Evolutionary conservation across 371 early-diverging fungal species (phyloP).

Genomic region (Coemansia sp.): DNA sequence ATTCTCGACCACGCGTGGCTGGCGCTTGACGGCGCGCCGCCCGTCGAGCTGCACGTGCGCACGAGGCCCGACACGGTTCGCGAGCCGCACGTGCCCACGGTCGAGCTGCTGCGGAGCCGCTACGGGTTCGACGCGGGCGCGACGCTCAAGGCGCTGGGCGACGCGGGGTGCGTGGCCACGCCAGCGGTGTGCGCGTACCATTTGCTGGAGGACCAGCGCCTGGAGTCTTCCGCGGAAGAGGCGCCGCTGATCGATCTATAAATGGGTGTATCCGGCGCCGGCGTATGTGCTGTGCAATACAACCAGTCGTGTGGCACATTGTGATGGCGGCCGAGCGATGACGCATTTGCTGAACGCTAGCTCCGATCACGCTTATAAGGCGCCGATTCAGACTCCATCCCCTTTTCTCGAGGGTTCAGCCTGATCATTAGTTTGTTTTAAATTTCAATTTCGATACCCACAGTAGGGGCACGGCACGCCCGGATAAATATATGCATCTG

Average conservation of each 20-base stretch:
- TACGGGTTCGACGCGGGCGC: not conserved
- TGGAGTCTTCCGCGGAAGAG: not conserved
- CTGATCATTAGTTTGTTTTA: too few species aligned
- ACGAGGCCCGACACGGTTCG: not conserved
- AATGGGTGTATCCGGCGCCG: too few species aligned
- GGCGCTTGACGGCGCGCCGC: not conserved
- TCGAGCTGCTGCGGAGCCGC: not conserved
- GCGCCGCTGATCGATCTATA: not conserved
- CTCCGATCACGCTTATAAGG: too few species aligned
- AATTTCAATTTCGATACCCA: too few species aligned
- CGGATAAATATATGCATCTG: not conserved
- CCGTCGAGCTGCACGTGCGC: not conserved
- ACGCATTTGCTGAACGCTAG: too few species aligned
- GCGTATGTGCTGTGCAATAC: too few species aligned
- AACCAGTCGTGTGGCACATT: too few species aligned
- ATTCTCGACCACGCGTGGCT: not conserved
- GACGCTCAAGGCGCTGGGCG: not conserved
- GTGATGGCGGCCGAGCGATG: too few species aligned
- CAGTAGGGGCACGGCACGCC: too few species aligned
- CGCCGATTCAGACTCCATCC: too few species aligned
- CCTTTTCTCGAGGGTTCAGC: too few species aligned
- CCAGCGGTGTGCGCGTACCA: not conserved
- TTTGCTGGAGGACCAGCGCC: slow-evolving; percentile 4
- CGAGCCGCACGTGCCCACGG: not conserved
- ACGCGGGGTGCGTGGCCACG: not conserved